Base-by-base conservation (phyloP, 192 early-diverging fungal species). In the Entomortierella chlamydospora region DNA sequence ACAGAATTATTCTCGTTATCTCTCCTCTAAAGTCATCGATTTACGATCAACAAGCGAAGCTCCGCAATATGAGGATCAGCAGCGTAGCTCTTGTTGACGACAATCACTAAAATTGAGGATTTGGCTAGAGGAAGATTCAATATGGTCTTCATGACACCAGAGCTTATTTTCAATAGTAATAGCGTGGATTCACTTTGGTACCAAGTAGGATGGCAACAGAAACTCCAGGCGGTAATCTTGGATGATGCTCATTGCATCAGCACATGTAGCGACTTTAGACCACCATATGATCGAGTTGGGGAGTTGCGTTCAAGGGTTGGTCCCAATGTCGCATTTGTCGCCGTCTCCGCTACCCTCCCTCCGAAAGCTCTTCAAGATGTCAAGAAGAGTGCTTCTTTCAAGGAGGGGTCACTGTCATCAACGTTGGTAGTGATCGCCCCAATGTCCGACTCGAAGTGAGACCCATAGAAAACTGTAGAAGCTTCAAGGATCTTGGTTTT, bases 81-180 rank as follows among this genome's bases (percentile, higher is more conserved):
- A 23, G 50, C 18, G 18, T 51, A 51, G 4, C 50, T 23, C 15
- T 51, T 23, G 6, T 4, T 51, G 23, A 23, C 23, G n/a, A 4
- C 50, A 17, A 23, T 23, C 50, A 17, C 8, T 11, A 22, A 17
- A 51, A 17, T 22, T 51, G 20, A 23, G 5, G 50, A 4, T 11
- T 51, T 5, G 18, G 18, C 50, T 51, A 23, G 50, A 45, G 68
- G 68, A 25, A 61, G 60, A 1, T 70, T 51, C 42, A 71, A 51
- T 33, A 52, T 53, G 11, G 54, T 71, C 31, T 71, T 71, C 28
- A 62, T 71, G 69, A 56, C 69, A 9, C 69, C 69, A 4, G 69
- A 71, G 42, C 30, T 45, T 22, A 45, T 51, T 33, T 47, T 63
- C 7, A 34, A 50, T 10, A 63, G 37, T 42, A 6, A 17, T 0